These are phyloP conservation scores for Eutrema japonicum DNA, from an alignment of 345 rosid genomes.

Conservation along the genomic window DNA sequence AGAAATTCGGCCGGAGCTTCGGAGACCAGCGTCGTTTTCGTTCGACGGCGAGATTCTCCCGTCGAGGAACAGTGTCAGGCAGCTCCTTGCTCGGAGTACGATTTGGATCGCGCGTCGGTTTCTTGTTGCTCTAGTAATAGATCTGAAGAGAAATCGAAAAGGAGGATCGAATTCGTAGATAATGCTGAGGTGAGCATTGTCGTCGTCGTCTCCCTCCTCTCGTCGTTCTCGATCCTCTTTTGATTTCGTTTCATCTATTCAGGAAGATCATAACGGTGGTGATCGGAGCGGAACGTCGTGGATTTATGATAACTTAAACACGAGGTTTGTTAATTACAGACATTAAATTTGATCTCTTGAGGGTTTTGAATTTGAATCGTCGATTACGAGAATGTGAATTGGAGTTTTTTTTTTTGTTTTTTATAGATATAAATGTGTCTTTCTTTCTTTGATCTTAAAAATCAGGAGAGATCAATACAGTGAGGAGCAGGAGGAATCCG, in stretches of 20 bases:
- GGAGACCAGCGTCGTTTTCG: slow-evolving; percentile 33
- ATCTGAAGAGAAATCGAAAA: slow-evolving; percentile 35
- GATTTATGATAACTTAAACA: slow-evolving; percentile 28
- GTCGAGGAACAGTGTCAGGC: slow-evolving; percentile 23
- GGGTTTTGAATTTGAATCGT: neutral
- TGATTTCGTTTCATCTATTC: neutral
- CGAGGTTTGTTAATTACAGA: slow-evolving; percentile 22
- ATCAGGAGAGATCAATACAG: slow-evolving; percentile 11
- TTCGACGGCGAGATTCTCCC: slow-evolving; percentile 35
- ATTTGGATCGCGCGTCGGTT: slow-evolving; percentile 17
- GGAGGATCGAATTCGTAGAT: slow-evolving; percentile 36
- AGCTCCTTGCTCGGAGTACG: neutral
- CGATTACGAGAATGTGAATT: neutral
- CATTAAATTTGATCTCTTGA: neutral
- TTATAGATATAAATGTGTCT: neutral
- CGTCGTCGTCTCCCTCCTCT: neutral
- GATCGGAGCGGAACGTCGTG: slow-evolving; percentile 34
- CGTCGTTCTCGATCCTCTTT: neutral
- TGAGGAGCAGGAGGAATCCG: slow-evolving; percentile 16
- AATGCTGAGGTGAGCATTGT: slow-evolving; percentile 5
- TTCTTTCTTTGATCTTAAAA: neutral
- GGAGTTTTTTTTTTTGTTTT: too few species aligned
- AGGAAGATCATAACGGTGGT: slow-evolving; percentile 24
- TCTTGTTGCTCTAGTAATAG: slow-evolving; percentile 34
- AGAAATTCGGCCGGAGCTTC: slow-evolving; percentile 37